phyloP scores from a whole-genome alignment of 176 grass and related monocot genomes.

The Carex littledalei region DNA sequence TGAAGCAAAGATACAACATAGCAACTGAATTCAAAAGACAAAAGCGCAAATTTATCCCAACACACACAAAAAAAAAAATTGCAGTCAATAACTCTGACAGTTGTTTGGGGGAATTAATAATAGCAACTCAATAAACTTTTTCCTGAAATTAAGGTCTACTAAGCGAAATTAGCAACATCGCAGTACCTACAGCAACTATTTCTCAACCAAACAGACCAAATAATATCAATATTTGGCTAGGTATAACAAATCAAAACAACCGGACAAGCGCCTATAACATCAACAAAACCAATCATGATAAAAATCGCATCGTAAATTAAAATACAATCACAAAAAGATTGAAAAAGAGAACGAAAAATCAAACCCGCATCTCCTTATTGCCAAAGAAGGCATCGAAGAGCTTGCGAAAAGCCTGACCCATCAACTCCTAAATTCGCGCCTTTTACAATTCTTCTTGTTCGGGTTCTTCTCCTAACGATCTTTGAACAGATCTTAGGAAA shows the following conservation, averaged over 20 bases:
- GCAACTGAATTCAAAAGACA: neutral
- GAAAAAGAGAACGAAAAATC: neutral
- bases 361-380: slow-evolving; percentile 92
- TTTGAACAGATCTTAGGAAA: slow-evolving; percentile 28
- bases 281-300: neutral
- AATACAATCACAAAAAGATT: neutral
- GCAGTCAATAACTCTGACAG: neutral
- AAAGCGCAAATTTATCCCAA: neutral
- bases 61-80: neutral
- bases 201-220: neutral
- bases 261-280: neutral
- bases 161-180: neutral
- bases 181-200: neutral
- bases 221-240: neutral
- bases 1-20: neutral
- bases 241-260: neutral
- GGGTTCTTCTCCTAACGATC: neutral
- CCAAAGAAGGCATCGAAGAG: slow-evolving; percentile 98
- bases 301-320: neutral
- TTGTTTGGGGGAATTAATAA: neutral
- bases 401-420: slow-evolving; percentile 98
- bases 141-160: neutral
- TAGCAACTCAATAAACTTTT: neutral
- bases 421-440: slow-evolving; percentile 17
- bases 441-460: neutral